phyloP scores from a whole-genome alignment of 2,329 filamentous ascomycete genomes.

The Balansia obtecta region DNA sequence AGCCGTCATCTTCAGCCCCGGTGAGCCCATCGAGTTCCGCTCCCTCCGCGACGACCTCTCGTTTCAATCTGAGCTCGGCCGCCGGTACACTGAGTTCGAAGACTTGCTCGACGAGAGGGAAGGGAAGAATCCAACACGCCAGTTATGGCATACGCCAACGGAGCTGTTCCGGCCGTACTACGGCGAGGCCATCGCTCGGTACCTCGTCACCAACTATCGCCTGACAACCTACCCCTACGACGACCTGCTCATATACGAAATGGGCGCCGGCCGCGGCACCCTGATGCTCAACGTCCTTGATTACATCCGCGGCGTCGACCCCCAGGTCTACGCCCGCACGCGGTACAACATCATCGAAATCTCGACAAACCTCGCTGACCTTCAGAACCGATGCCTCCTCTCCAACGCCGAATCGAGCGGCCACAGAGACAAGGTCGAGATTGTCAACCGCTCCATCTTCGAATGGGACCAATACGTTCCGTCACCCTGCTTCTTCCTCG shows the following conservation, averaged over 20 bases:
- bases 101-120: constrained; percentile 66
- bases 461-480: constrained; percentile 85
- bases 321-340: constrained; percentile 86
- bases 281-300: constrained; percentile 97
- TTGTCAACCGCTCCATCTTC: constrained; percentile 90
- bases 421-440: constrained; percentile 77
- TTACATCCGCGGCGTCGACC: constrained; percentile 81
- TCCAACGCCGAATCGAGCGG: constrained; percentile 56
- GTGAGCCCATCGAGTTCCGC: constrained; percentile 82
- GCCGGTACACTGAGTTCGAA: constrained; percentile 82
- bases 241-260: constrained; percentile 95
- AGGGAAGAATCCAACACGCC: constrained; percentile 57
- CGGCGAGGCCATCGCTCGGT: constrained; percentile 92
- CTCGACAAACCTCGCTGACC: constrained; percentile 61
- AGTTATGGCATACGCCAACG: constrained; percentile 97
- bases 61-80: constrained; percentile 65
- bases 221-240: constrained; percentile 89
- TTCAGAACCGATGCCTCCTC: constrained; percentile 63
- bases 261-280: constrained; percentile 94
- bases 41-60: constrained; percentile 69
- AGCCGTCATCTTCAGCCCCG: constrained; percentile 88
- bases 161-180: constrained; percentile 96
- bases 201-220: constrained; percentile 92
- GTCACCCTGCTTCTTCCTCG: constrained; percentile 91
- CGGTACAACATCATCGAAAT: constrained; percentile 96